Percentiles rank a stretch among this genome's conserved stretches.
Evolutionary conservation across 129 eudicot genomes (phyloP).

Genomic region (Lactuca sativa): DNA sequence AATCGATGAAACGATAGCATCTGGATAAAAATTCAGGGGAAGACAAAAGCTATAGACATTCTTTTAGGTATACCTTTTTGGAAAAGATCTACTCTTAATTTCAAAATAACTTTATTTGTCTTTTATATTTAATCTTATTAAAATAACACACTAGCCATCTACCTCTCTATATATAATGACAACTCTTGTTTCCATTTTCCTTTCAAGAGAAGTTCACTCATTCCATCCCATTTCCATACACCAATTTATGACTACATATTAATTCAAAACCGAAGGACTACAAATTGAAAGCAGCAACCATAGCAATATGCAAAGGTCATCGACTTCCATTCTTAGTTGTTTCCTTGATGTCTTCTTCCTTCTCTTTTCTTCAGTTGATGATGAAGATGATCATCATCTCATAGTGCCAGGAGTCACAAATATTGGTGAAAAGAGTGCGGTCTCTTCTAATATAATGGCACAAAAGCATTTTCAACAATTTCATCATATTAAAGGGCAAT

Average conservation of each 20-base stretch:
- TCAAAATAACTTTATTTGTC: too few species aligned
- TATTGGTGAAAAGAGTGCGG: background rate
- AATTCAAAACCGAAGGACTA: background rate
- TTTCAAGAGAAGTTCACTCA: too few species aligned
- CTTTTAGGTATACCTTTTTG: too few species aligned
- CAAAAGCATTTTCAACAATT: slow-evolving; percentile 48
- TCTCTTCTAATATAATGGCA: slow-evolving; percentile 27
- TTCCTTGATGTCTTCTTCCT: slow-evolving; percentile 8
- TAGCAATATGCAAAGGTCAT: slow-evolving; percentile 9
- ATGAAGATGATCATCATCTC: background rate
- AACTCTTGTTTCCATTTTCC: background rate
- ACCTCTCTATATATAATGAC: background rate
- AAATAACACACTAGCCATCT: too few species aligned
- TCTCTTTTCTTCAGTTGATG: slow-evolving; percentile 9
- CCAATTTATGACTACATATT: background rate
- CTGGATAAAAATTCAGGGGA: too few species aligned
- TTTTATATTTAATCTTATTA: too few species aligned
- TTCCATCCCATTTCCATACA: background rate
- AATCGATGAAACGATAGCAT: too few species aligned
- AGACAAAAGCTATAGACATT: too few species aligned
- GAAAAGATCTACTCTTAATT: too few species aligned
- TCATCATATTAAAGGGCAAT: slow-evolving; percentile 39
- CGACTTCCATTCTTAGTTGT: slow-evolving; percentile 10
- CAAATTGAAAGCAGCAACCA: background rate
- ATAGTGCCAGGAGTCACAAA: background rate